Evolutionary conservation across 192 early-diverging fungal species (phyloP).

Genomic region (Podila clonocystis): DNA sequence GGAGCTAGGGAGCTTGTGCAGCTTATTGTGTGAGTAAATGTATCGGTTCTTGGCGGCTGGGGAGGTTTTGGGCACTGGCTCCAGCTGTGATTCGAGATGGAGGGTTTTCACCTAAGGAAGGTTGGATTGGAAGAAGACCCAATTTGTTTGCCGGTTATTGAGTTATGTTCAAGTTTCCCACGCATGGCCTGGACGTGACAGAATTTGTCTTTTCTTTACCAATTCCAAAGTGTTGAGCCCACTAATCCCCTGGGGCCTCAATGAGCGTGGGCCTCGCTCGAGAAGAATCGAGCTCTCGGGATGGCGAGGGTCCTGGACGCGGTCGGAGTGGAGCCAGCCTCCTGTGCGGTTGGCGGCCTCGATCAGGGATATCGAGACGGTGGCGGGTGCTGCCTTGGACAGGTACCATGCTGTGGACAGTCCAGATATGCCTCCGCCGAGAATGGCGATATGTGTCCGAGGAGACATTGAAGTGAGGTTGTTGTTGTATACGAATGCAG

Average conservation of each 20-base stretch:
- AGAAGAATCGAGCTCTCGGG: conserved; percentile 60
- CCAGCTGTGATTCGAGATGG: conserved; percentile 64
- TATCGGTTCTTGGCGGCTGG: conserved; percentile 84
- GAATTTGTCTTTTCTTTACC: conserved; percentile 45
- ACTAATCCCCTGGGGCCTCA: conserved; percentile 76
- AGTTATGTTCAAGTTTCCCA: neutral
- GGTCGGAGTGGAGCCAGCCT: conserved; percentile 87
- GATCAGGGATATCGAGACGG: conserved; percentile 73
- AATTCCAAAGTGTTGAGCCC: conserved; percentile 83
- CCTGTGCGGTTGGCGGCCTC: conserved; percentile 77
- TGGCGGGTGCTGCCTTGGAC: conserved; percentile 51
- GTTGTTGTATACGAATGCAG: neutral
- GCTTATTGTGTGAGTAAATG: conserved; percentile 75
- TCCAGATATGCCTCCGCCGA: conserved; percentile 94
- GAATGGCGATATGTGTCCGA: conserved; percentile 68
- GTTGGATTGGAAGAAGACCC: neutral
- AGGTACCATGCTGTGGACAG: conserved; percentile 87
- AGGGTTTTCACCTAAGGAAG: conserved; percentile 65
- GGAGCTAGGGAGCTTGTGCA: conserved; percentile 72
- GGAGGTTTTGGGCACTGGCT: conserved; percentile 69
- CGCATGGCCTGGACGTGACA: too few relatives aligned
- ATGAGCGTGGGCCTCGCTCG: conserved; percentile 86
- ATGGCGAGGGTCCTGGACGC: conserved; percentile 46
- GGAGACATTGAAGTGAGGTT: conserved; percentile 26
- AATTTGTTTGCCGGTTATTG: neutral